Conservation (phyloP, 768 basidiomycete species). For the Lactarius deliciosus region DNA sequence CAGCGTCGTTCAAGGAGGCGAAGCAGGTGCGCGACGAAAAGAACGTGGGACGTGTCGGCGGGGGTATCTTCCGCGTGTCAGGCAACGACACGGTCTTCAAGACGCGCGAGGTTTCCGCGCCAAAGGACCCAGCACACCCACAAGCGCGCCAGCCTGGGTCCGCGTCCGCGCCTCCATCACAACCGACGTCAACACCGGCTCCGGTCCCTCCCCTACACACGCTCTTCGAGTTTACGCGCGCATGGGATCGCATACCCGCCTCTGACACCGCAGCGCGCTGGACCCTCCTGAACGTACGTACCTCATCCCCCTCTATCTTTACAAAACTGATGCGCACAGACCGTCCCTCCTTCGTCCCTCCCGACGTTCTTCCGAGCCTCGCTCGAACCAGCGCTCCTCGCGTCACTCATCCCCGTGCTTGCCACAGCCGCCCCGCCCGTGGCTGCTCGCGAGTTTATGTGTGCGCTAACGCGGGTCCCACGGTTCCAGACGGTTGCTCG, state of each 20-base stretch:
- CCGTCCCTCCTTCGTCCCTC: slow-evolving; percentile 52
- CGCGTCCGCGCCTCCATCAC: slow-evolving; percentile 10
- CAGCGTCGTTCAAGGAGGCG: slow-evolving; percentile 53
- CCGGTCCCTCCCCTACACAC: slow-evolving; percentile 39
- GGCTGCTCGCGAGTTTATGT: slow-evolving; percentile 49
- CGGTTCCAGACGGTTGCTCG: slow-evolving; percentile 63
- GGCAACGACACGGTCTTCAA: slow-evolving; percentile 62
- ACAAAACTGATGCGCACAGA: slow-evolving; percentile 38
- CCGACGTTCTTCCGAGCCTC: slow-evolving; percentile 68
- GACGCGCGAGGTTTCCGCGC: slow-evolving; percentile 30
- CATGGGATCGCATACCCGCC: slow-evolving; percentile 49
- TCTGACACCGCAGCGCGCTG: slow-evolving; percentile 48
- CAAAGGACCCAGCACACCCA: neutral
- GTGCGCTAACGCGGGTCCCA: slow-evolving; percentile 51
- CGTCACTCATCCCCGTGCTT: slow-evolving; percentile 57
- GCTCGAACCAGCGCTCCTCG: slow-evolving; percentile 63
- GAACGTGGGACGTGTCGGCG: slow-evolving; percentile 48
- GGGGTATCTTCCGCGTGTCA: slow-evolving; percentile 68
- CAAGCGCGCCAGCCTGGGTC: neutral
- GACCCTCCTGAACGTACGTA: slow-evolving; percentile 57
- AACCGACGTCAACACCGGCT: slow-evolving; percentile 1
- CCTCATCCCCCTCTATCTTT: neutral
- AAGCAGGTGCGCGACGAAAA: slow-evolving; percentile 53
- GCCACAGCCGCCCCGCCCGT: slow-evolving; percentile 33
- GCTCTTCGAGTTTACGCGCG: slow-evolving; percentile 61